Base-by-base conservation (phyloP, 306 rosid species). In the Sicyos baderoa region DNA sequence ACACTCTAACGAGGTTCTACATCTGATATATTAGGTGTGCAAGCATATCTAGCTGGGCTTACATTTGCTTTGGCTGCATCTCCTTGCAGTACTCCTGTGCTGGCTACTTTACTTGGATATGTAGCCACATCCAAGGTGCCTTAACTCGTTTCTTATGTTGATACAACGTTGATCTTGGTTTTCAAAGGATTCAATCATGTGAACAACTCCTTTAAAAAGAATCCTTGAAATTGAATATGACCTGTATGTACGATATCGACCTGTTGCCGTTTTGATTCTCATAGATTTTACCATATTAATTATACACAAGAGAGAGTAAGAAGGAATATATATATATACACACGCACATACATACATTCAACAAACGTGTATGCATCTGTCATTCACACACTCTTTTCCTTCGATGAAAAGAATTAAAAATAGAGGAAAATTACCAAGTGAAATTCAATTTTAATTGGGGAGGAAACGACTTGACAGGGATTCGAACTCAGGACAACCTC, bases 61-160 rank as follows among this genome's bases (percentile, higher is more conserved):
- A 87, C 97, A 27, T 92, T 92, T 82, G 97, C 96, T 58, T 82
- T 89, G 80, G 97, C 96, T 60, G 96, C 97, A 80, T 92, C 97
- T 29, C 97, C 96, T 54, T 92, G 97, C 77, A 89, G 96, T 77
- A 92, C 96, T 14, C 96, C 96, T 47, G 96, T 92, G 72, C 82
- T 92, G 69, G 98, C 95, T 45, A 82, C 89, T 59, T 75, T 92
- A 68, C 79, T 92, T 32, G 96, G 89, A 72, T 92, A 89, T 82
- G 98, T 92, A 52, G 98, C 98, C 49, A 78, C 96, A 55, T 92
- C 98, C 64, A 92, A 92, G 98, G 98, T 89, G 84, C 63, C 59
- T 47, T 73, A 9, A 25, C 72, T n/a, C 25, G 62, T 22, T 74
- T 32, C 19, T 13, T 49, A 11, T 18, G 18, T 42, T 60, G 15